A percentile compares a stretch with the other conserved stretches of the same genome.
These are phyloP conservation scores for Zychaea mexicana DNA, from an alignment of 371 early-diverging fungal genomes.

Conservation along the genomic window DNA sequence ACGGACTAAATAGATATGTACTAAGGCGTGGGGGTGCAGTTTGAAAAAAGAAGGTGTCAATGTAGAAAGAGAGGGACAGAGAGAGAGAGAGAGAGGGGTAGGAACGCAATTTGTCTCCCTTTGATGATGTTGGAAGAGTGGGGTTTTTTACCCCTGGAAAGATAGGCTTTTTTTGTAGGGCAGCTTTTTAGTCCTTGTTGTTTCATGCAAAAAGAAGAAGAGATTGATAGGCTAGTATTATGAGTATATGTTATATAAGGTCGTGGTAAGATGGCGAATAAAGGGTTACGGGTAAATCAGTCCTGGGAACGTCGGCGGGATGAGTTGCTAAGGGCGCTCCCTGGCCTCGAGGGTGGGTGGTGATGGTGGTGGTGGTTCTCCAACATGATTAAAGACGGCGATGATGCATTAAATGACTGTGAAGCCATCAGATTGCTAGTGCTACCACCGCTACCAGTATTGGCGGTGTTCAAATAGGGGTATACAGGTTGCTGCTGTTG, in stretches of 20 bases:
- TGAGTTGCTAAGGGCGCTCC: constrained; percentile 6
- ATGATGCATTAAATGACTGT: constrained; percentile 4
- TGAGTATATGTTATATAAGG: neutral
- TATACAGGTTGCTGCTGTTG: constrained; percentile 10
- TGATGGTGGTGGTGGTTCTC: too few species aligned
- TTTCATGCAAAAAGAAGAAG: constrained; percentile 2
- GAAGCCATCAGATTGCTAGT: neutral
- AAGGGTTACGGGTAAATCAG: neutral
- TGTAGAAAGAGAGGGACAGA: neutral
- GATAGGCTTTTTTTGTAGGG: neutral
- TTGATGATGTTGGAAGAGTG: neutral
- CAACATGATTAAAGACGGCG: constrained; percentile 6
- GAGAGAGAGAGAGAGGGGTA: neutral
- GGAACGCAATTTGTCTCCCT: neutral
- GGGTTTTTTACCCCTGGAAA: neutral
- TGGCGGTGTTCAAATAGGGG: constrained; percentile 10
- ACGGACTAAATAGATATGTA: too few species aligned
- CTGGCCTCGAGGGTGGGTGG: constrained; percentile 6
- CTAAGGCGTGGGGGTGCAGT: too few species aligned
- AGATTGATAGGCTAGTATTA: neutral
- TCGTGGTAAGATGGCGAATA: too few species aligned
- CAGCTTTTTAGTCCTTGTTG: neutral
- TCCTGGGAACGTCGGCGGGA: constrained; percentile 6
- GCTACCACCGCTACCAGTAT: neutral
- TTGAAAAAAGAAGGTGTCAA: too few species aligned